phyloP scores from a whole-genome alignment of 768 basidiomycete genomes.

The Naganishia vaughanmartiniae region DNA sequence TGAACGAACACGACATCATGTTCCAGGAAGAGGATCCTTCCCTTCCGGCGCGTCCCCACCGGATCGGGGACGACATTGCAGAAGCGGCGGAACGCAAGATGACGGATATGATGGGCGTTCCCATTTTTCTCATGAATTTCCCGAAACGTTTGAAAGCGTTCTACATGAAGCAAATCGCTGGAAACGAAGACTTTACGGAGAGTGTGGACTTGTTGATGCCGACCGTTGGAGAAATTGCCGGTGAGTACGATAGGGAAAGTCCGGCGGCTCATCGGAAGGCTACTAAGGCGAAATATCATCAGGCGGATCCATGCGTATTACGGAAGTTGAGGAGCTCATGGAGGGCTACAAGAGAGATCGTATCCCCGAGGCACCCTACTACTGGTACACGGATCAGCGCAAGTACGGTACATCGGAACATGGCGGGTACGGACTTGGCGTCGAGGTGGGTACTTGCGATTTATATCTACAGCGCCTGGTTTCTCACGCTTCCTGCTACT shows the following conservation, averaged over 20 bases:
- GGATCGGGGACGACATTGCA: constrained; percentile 91
- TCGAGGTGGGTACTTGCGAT: constrained; percentile 57
- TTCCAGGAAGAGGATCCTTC: constrained; percentile 71
- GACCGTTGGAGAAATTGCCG: constrained; percentile 97
- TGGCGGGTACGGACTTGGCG: constrained; percentile 94
- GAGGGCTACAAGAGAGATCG: constrained; percentile 87
- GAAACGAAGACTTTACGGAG: constrained; percentile 72
- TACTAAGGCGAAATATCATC: neutral
- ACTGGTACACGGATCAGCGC: constrained; percentile 96
- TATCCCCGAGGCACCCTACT: constrained; percentile 82
- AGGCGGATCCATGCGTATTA: constrained; percentile 55
- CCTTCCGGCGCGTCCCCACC: constrained; percentile 57
- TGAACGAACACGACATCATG: constrained; percentile 80
- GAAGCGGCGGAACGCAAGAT: constrained; percentile 97
- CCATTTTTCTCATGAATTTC: constrained; percentile 91
- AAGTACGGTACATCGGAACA: constrained; percentile 98
- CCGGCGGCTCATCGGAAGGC: neutral
- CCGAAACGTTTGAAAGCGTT: constrained; percentile 92
- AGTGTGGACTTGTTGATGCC: constrained; percentile 97
- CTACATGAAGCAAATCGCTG: constrained; percentile 88
- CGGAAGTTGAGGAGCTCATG: constrained; percentile 68
- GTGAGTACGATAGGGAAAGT: constrained; percentile 54
- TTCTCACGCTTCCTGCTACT: neutral
- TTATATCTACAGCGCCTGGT: neutral
- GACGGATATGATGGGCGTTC: constrained; percentile 93